These are phyloP conservation scores for Saccharomycopsis sp. DNA, from an alignment of 805 yeast genomes.

Conservation along the genomic window DNA sequence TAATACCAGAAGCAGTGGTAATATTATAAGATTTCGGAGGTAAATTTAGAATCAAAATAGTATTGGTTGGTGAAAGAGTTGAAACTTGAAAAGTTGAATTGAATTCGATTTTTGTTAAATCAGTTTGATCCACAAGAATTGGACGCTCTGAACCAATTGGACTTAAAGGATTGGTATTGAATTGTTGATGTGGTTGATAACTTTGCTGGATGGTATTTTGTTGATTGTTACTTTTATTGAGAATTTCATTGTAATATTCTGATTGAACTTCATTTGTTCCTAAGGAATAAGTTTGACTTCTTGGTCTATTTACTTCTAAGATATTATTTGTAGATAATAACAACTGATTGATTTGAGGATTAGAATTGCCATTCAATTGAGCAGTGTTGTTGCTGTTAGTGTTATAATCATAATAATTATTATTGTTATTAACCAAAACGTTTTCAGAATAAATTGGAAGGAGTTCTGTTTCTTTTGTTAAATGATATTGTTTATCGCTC, in stretches of 20 bases:
- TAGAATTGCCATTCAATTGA: too few species aligned
- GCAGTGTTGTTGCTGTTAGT: too few species aligned
- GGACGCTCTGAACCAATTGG: conserved; percentile 21
- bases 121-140: conserved; percentile 44
- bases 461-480: conserved; percentile 12
- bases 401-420: too few species aligned
- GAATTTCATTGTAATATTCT: conserved; percentile 2
- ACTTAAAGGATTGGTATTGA: conserved; percentile 14
- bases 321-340: conserved; percentile 1
- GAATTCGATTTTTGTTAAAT: conserved; percentile 46
- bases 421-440: background rate
- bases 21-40: conserved; percentile 46
- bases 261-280: conserved; percentile 19
- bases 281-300: conserved; percentile 32
- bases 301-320: conserved; percentile 21
- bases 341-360: background rate
- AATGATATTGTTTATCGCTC: conserved; percentile 13
- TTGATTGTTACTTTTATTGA: background rate
- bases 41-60: conserved; percentile 68
- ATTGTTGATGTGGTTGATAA: conserved; percentile 5
- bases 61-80: conserved; percentile 63
- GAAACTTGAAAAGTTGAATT: conserved; percentile 68
- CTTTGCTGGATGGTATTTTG: conserved; percentile 4
- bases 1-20: conserved; percentile 46
- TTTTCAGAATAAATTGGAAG: background rate